Percentiles rank a stretch among this genome's conserved stretches.
Evolutionary conservation across 768 basidiomycete genomes (phyloP).

Genomic region (Xerocomellus intermedius): DNA sequence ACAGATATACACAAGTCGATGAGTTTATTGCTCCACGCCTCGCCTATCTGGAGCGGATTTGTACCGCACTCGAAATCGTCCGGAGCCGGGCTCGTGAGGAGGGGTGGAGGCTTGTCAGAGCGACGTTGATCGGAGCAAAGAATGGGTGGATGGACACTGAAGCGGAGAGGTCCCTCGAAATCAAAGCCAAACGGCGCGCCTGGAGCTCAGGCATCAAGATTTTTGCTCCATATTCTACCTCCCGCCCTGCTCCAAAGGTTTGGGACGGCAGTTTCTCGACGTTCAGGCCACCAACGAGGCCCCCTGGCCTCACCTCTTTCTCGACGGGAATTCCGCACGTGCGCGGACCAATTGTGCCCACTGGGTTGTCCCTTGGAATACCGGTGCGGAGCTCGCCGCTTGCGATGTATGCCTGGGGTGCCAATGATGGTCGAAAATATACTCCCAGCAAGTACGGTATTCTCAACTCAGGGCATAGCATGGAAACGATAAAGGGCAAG

Average conservation of each 20-base stretch:
- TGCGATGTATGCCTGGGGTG: slow-evolving; percentile 37
- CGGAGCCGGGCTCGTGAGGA: slow-evolving; percentile 41
- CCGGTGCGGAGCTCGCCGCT: slow-evolving; percentile 55
- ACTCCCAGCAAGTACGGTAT: slow-evolving; percentile 17
- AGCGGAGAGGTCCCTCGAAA: slow-evolving; percentile 44
- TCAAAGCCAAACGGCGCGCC: slow-evolving; percentile 59
- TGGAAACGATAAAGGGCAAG: slow-evolving; percentile 15
- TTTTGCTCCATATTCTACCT: slow-evolving; percentile 25
- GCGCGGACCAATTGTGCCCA: slow-evolving; percentile 27
- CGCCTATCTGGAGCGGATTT: slow-evolving; percentile 37
- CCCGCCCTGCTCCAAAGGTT: slow-evolving; percentile 2
- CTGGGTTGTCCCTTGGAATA: slow-evolving; percentile 46
- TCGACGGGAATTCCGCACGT: background rate
- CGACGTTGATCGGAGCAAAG: slow-evolving; percentile 19
- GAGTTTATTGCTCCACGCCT: slow-evolving; percentile 19
- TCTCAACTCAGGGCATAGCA: slow-evolving; percentile 13
- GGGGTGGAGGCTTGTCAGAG: slow-evolving; percentile 40
- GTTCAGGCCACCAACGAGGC: slow-evolving; percentile 1
- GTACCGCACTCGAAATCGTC: slow-evolving; percentile 41
- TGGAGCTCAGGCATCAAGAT: slow-evolving; percentile 59
- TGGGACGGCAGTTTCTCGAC: slow-evolving; percentile 17
- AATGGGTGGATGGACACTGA: slow-evolving; percentile 30
- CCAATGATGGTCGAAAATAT: slow-evolving; percentile 35
- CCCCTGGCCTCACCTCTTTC: slow-evolving; percentile 22
- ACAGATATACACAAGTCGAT: slow-evolving; percentile 1